Percentiles rank a stretch among this genome's conserved stretches.
Evolutionary conservation across 768 basidiomycete genomes (phyloP).

Genomic region (Hirschioporus abietinus): DNA sequence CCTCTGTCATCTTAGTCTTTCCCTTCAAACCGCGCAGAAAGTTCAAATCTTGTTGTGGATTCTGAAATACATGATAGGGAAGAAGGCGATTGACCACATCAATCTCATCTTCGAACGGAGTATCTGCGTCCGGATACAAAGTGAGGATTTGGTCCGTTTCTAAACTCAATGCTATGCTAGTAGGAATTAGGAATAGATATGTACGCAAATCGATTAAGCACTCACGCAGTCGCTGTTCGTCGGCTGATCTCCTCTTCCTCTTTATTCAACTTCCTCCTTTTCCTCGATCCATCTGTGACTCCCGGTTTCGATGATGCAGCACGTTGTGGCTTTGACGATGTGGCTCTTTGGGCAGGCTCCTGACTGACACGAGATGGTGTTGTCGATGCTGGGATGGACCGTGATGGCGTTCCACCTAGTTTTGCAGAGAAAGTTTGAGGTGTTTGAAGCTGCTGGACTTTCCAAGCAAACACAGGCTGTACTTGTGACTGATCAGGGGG

Average conservation of each 20-base stretch:
- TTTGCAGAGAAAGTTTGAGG: background rate
- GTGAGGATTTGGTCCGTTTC: conserved; percentile 58
- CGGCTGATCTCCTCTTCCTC: background rate
- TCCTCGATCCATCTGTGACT: background rate
- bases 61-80: conserved; percentile 77
- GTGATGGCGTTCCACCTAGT: background rate
- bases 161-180: conserved; percentile 51
- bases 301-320: background rate
- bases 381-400: background rate
- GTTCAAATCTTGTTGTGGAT: conserved; percentile 61
- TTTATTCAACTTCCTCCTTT: background rate
- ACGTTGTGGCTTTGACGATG: background rate
- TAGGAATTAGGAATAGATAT: background rate
- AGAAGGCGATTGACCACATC: conserved; percentile 70
- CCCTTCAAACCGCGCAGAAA: conserved; percentile 41
- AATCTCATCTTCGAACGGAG: conserved; percentile 54
- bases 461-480: background rate
- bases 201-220: background rate
- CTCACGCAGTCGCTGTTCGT: background rate
- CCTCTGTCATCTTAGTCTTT: conserved; percentile 51
- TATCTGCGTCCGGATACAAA: conserved; percentile 61
- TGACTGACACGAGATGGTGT: background rate
- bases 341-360: background rate
- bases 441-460: background rate
- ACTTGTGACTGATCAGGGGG: background rate